Conservation (phyloP, 192 early-diverging fungal genomes). For the Lunasporangiospora selenospora region DNA sequence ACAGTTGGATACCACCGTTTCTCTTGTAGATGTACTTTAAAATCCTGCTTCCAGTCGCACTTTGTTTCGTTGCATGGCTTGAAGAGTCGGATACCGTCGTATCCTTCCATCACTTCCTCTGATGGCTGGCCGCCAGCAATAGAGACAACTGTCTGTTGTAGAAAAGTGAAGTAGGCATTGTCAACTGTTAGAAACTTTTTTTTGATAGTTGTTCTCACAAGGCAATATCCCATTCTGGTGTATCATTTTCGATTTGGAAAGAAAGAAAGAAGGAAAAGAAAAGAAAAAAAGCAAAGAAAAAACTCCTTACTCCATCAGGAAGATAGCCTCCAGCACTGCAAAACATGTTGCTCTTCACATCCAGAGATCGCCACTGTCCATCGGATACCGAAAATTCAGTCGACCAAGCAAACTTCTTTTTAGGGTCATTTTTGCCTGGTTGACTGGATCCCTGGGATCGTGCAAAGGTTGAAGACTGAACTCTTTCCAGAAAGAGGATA, state of each 20-base stretch:
- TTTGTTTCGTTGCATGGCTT: constrained; percentile 47
- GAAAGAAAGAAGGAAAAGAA: not conserved
- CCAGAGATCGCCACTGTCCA: constrained; percentile 24
- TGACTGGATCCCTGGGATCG: constrained; percentile 17
- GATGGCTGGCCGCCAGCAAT: constrained; percentile 37
- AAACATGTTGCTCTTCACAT: constrained; percentile 43
- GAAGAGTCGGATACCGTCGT: constrained; percentile 52
- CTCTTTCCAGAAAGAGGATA: constrained; percentile 38
- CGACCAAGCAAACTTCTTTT: constrained; percentile 36
- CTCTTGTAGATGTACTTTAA: constrained; percentile 42
- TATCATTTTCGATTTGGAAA: too few relatives aligned
- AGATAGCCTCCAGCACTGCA: constrained; percentile 47
- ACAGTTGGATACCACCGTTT: constrained; percentile 62
- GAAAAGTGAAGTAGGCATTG: not conserved
- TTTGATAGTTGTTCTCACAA: not conserved
- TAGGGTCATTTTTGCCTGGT: constrained; percentile 22
- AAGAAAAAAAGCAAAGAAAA: not conserved
- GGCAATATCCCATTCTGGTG: not conserved
- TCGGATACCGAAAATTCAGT: constrained; percentile 35
- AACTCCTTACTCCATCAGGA: constrained; percentile 30
- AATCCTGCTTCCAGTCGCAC: constrained; percentile 54
- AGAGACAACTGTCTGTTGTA: constrained; percentile 21
- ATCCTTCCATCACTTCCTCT: constrained; percentile 22
- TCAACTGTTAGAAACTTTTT: not conserved
- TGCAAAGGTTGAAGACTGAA: constrained; percentile 28